Percentiles rank a stretch among this genome's conserved stretches.
These are phyloP conservation scores for Larix kaempferi DNA, from an alignment of 75 land plant species.

Conservation along the genomic window DNA sequence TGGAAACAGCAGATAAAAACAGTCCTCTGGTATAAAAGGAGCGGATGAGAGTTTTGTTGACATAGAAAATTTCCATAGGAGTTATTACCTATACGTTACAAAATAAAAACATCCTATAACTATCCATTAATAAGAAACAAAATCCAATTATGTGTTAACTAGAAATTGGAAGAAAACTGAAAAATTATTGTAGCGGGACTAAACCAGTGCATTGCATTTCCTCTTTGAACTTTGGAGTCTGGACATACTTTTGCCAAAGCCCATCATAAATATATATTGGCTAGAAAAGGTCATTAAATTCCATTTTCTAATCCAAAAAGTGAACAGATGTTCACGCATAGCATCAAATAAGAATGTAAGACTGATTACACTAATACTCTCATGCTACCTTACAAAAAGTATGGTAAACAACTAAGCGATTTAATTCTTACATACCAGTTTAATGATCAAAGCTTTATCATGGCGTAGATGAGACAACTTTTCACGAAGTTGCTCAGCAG, in stretches of 20 bases:
- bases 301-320: too few relatives aligned
- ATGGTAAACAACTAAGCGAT: background rate
- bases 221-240: background rate
- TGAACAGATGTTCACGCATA: too few relatives aligned
- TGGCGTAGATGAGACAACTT: conserved; percentile 80
- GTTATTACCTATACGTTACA: background rate
- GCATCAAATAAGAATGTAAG: background rate
- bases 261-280: background rate
- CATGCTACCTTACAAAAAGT: background rate
- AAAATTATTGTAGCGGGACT: background rate
- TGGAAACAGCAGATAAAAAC: background rate
- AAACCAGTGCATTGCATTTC: background rate
- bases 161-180: background rate
- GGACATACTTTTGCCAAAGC: background rate
- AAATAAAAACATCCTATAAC: background rate
- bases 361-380: background rate
- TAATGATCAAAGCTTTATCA: conserved; percentile 85
- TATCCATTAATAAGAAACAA: background rate
- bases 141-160: background rate
- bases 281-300: background rate
- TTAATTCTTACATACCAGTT: conserved; percentile 49
- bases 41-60: background rate
- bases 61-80: background rate
- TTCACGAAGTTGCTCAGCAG: conserved; percentile 87
- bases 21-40: background rate